Percentiles rank a stretch among this genome's conserved stretches.
These are phyloP conservation scores for Mycena polygramma DNA, from an alignment of 768 basidiomycete species.

Conservation along the genomic window DNA sequence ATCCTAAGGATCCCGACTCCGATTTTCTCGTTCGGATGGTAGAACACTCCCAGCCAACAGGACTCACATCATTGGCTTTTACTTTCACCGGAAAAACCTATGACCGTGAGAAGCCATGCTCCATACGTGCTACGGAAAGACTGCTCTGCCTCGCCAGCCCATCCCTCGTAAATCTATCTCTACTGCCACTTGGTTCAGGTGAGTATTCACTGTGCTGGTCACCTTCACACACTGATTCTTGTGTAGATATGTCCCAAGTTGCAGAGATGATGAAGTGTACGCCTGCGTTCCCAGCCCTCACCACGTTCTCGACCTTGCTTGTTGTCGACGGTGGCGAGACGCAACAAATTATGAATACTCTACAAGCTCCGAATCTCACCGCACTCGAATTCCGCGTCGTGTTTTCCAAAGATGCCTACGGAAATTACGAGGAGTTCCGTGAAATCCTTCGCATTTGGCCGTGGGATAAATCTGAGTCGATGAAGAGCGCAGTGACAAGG, in stretches of 20 bases:
- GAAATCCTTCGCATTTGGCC: not conserved
- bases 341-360: not conserved
- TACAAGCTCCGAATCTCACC: conserved; percentile 16
- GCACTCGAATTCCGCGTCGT: not conserved
- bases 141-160: not conserved
- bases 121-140: not conserved
- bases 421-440: not conserved
- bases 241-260: not conserved
- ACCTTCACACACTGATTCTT: not conserved
- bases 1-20: too few species aligned
- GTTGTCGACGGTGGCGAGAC: not conserved
- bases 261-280: not conserved
- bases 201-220: not conserved
- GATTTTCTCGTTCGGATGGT: conserved; percentile 5
- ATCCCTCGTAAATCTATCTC: not conserved
- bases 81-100: not conserved
- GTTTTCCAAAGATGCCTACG: not conserved
- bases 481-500: not conserved
- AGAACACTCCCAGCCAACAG: not conserved
- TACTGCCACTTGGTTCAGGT: not conserved
- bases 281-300: not conserved
- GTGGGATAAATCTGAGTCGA: not conserved
- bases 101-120: not conserved
- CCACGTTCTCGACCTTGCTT: not conserved
- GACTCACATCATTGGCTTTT: conserved; percentile 11